Base-by-base conservation (phyloP, 2,329 filamentous ascomycete species). In the Fusarium sp. region DNA sequence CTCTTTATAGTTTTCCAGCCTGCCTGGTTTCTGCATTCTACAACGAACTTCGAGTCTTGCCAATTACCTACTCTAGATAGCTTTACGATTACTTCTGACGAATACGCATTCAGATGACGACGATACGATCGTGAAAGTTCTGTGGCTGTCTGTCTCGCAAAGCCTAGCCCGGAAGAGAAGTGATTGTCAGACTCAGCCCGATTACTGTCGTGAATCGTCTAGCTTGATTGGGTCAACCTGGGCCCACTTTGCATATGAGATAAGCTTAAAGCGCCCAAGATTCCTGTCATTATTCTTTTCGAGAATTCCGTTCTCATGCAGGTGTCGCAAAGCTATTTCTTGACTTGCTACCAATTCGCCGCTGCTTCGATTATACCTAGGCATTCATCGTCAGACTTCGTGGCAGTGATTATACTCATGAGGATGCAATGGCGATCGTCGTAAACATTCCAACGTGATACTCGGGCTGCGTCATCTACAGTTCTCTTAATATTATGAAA, bases 121-220 rank as follows among this genome's bases (percentile, higher is more conserved):
- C 6, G 27, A 32, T n/a, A 1, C 3, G 18, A 22, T 25, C 6
- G 7, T 4, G 3, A 12, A 9, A 44, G 7, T 14, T 25, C 25
- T 32, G 34, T 9, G 4, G 1, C 24, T 68, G 59, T 14, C 1
- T 3, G 22, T 27, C 25, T 67, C 64, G 65, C 64, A 67, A 68
- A 68, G 40, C 14, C 65, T 68, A 54, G 1, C 65, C 54, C 0
- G 12, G 29, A 22, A 3, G 1, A 25, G 52, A 18, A 32, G 29
- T 4, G 44, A 68, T 64, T 22, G 18, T 14, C 40, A 24, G n/a
- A 55, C 65, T 55, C 49, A 68, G 64, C 59, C 65, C 24, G 30
- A 42, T 24, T 34, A 27, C 40, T 47, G 34, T 42, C 52, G 20
- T 11, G 37, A 14, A 30, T n/a, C 7, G 5, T 44, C 34, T 20